These are phyloP conservation scores for Pelargonium myrrhifolium DNA, from an alignment of 441 rosid species.

Conservation along the genomic window DNA sequence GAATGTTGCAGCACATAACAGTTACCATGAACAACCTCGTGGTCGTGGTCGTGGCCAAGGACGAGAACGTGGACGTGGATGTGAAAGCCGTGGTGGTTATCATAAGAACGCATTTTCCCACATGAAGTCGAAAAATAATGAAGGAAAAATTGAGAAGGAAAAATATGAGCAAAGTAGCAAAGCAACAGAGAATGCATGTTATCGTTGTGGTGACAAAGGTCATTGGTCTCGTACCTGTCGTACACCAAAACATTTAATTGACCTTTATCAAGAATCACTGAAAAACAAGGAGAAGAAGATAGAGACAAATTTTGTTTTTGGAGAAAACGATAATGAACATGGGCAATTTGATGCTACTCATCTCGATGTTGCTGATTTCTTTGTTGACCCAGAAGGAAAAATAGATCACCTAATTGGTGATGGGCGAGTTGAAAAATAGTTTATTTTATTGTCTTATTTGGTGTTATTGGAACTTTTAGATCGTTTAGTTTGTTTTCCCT, in stretches of 20 bases:
- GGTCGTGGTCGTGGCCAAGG: background rate
- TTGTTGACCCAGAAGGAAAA: background rate
- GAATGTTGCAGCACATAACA: no score
- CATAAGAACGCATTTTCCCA: background rate
- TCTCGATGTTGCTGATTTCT: background rate
- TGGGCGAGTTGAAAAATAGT: no score
- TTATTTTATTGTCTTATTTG: no score
- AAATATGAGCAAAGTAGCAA: background rate
- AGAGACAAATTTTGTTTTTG: background rate
- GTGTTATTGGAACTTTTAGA: no score
- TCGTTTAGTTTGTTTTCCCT: no score
- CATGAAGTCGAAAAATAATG: background rate
- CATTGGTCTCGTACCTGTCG: background rate
- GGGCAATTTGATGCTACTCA: background rate
- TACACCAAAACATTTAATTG: slow-evolving; percentile 5
- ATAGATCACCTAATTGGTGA: no score
- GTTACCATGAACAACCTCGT: no score
- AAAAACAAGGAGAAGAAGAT: background rate
- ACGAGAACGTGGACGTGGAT: background rate
- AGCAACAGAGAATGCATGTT: background rate
- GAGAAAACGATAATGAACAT: background rate
- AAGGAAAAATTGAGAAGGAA: background rate
- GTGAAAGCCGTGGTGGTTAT: background rate
- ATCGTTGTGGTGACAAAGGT: background rate
- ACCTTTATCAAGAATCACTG: slow-evolving; percentile 8